Percentiles rank a stretch among this genome's conserved stretches.
These are phyloP conservation scores for Pichia sp. DNA, from an alignment of 1,139 yeast species.

Conservation along the genomic window DNA sequence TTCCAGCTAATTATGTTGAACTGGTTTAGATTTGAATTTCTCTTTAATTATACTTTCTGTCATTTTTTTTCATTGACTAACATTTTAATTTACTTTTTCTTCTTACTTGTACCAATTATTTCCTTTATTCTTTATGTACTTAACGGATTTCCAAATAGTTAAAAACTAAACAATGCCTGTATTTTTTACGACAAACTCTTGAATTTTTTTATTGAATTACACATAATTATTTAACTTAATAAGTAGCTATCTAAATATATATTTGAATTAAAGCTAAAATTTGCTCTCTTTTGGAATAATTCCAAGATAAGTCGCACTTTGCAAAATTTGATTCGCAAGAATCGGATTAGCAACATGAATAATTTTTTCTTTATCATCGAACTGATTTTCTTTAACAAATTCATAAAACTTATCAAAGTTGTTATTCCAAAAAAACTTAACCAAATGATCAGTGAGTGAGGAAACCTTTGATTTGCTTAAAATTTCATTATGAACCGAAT, in stretches of 20 bases:
- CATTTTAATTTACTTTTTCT: background rate
- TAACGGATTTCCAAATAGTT: background rate
- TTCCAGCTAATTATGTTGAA: constrained; percentile 96
- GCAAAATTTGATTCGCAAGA: constrained; percentile 22
- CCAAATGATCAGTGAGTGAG: constrained; percentile 26
- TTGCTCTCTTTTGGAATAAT: constrained; percentile 18
- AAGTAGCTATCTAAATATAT: background rate
- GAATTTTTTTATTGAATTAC: no score
- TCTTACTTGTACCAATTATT: background rate
- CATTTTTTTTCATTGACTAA: background rate
- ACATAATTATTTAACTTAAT: background rate
- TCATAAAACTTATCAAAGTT: constrained; percentile 19
- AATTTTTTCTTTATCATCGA: constrained; percentile 7
- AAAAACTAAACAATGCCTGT: no score
- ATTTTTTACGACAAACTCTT: no score
- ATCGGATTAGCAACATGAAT: constrained; percentile 19
- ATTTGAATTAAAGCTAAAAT: background rate
- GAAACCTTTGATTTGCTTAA: constrained; percentile 19
- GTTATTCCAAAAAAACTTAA: constrained; percentile 27
- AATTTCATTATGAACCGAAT: constrained; percentile 2
- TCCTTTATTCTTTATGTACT: background rate
- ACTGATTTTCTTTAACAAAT: constrained; percentile 19
- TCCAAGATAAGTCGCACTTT: constrained; percentile 26
- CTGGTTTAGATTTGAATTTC: constrained; percentile 40
- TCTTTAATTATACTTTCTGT: background rate